Evolutionary conservation across 31 red algal species (phyloP), one percentile per base, ranked within the genome.

Genomic region (Porphyra umbilicalis): DNA sequence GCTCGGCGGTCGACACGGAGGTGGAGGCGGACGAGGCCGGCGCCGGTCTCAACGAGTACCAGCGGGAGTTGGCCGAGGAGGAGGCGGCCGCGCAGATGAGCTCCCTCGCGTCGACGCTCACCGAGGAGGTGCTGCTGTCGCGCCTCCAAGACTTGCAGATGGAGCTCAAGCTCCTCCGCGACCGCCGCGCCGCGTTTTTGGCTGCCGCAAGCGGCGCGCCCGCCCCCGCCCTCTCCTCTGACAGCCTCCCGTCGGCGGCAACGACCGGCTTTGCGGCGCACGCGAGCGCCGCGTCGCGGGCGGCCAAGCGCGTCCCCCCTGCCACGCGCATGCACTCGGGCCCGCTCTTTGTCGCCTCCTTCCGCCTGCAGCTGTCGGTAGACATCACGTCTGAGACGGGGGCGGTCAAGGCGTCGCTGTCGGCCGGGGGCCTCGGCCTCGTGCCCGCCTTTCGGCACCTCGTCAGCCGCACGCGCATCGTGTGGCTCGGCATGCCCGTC

Each of bases 61-160:
- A 71, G 57, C 57, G 57, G 57, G 57, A 71, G 57, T 29, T 71
- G 57, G 57, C 57, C 4, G 57, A 71, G 57, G 57, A 71, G 20
- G 57, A 71, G 57, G 57, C 57, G 6, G 57, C 57, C 57, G 57
- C 57, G 14, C 57, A 71, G 85, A 89, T 40, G 81, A 83, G 6
- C 39, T 89, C 34, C 92, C 84, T 34, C 87, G 76, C 84, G 94
- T 91, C 77, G 90, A 97, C 77, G 37, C 86, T 92, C 77, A 84
- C 82, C 36, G 88, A 90, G 80, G 90, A 92, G 39, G 89, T 90
- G 74, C 42, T 92, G n/a, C 85, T 97, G 6, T 83, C 85, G 44
- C 88, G 86, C 16, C 85, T 91, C 37, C 94, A 92, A 68, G 91
- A 93, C 76, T 79, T 91, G 76, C 94, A 97, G 83, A 74, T 91